Evolutionary conservation across 1,284 basidiomycete species (phyloP).

Genomic region (Schizophyllum amplum): DNA sequence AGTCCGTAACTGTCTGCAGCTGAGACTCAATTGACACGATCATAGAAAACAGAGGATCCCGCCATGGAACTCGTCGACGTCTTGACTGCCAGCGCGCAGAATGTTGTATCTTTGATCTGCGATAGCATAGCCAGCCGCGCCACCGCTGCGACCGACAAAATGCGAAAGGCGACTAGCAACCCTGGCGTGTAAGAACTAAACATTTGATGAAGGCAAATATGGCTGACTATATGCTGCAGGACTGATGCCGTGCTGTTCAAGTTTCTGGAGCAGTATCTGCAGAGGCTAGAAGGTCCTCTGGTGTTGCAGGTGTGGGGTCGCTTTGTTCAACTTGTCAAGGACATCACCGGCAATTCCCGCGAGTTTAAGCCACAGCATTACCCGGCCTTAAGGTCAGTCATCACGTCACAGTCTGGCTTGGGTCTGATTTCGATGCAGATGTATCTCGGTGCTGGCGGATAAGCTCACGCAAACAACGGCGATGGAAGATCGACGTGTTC

Average conservation of each 20-base stretch:
- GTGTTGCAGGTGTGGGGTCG: constrained; percentile 89
- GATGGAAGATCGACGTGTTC: constrained; percentile 80
- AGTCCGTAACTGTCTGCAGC: constrained; percentile 5
- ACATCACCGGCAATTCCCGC: constrained; percentile 55
- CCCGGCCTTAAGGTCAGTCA: constrained; percentile 61
- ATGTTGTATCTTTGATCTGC: constrained; percentile 84
- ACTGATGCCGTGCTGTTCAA: constrained; percentile 64
- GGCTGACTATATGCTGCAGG: constrained; percentile 27
- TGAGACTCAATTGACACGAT: constrained; percentile 19
- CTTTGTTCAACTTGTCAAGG: constrained; percentile 75
- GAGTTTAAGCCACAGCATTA: constrained; percentile 69
- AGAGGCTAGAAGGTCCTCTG: constrained; percentile 78
- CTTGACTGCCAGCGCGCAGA: constrained; percentile 81
- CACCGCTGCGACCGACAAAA: constrained; percentile 44
- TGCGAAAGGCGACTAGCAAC: constrained; percentile 50
- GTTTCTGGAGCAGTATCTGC: constrained; percentile 88
- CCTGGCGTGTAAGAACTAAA: constrained; percentile 46
- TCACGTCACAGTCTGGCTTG: background rate
- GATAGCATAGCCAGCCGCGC: constrained; percentile 67
- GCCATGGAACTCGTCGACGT: constrained; percentile 82
- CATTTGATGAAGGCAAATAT: constrained; percentile 1
- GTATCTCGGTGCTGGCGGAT: constrained; percentile 72
- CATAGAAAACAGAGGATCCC: constrained; percentile 34
- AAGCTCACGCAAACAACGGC: constrained; percentile 85
- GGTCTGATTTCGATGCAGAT: constrained; percentile 37